phyloP scores from a whole-genome alignment of 345 rosid genomes.

The Camelina hispida region DNA sequence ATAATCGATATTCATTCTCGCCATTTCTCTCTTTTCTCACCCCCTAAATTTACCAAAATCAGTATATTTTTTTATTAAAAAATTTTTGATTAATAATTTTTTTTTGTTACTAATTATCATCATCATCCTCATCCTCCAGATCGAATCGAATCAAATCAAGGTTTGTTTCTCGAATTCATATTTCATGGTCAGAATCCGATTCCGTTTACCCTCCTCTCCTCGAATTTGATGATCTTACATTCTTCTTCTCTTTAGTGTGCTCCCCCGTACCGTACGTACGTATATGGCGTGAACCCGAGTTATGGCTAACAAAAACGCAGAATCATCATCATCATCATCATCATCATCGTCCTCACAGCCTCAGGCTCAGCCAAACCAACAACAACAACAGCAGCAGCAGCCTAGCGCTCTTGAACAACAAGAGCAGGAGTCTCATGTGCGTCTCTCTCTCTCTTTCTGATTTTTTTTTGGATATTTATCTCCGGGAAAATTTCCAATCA shows the following conservation, averaged over 20 bases:
- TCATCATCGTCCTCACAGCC: slow-evolving; percentile 44
- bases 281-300: slow-evolving; percentile 37
- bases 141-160: slow-evolving; percentile 8
- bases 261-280: not conserved
- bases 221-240: slow-evolving; percentile 29
- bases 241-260: slow-evolving; percentile 14
- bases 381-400: slow-evolving; percentile 13
- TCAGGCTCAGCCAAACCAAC: slow-evolving; percentile 27
- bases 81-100: not conserved
- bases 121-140: not conserved
- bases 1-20: not conserved
- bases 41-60: slow-evolving; percentile 7
- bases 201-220: slow-evolving; percentile 6
- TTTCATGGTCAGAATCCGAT: not conserved
- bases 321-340: slow-evolving; percentile 7
- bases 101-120: not conserved
- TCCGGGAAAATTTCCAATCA: not conserved
- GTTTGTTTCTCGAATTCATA: slow-evolving; percentile 8
- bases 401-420: slow-evolving; percentile 7
- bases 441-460: not conserved
- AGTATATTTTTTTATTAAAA: not conserved
- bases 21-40: slow-evolving; percentile 15
- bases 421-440: slow-evolving; percentile 22
- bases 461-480: not conserved
- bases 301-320: slow-evolving; percentile 62